A percentile compares a stretch with the other conserved stretches of the same genome.
Evolutionary conservation across 2,329 filamentous ascomycete genomes (phyloP).

Genomic region (Coniochaeta sp.): DNA sequence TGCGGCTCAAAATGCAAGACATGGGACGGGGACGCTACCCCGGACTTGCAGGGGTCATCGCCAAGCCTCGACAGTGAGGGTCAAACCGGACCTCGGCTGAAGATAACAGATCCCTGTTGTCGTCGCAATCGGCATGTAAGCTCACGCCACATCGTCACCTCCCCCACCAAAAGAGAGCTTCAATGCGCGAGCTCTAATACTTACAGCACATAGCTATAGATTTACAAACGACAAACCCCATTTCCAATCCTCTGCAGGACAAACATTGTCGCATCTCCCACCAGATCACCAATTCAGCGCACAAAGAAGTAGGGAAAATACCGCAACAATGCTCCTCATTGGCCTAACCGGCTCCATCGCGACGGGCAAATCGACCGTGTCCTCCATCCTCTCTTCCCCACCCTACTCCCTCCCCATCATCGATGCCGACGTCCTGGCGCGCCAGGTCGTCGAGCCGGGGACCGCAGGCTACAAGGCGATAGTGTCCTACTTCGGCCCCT

Average conservation of each 20-base stretch:
- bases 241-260: not conserved
- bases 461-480: slow-evolving; percentile 79
- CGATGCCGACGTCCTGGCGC: slow-evolving; percentile 88
- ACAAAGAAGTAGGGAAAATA: not conserved
- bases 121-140: not conserved
- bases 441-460: slow-evolving; percentile 89
- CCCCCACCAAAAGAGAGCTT: not conserved
- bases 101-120: not conserved
- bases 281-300: not conserved
- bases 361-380: slow-evolving; percentile 96
- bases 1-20: slow-evolving; percentile 2
- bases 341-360: slow-evolving; percentile 96
- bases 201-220: not conserved
- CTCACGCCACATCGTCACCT: not conserved
- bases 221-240: too few species aligned
- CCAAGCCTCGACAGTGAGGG: not conserved
- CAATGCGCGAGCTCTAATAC: too few species aligned
- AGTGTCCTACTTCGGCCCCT: slow-evolving; percentile 70
- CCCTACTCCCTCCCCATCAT: slow-evolving; percentile 86
- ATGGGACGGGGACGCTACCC: not conserved
- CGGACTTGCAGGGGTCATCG: not conserved
- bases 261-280: not conserved
- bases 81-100: not conserved
- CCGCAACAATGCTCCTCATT: slow-evolving; percentile 74
- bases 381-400: slow-evolving; percentile 66